Evolutionary conservation across 1,284 basidiomycete species (phyloP).

Genomic region (Pisolithus thermaeus): DNA sequence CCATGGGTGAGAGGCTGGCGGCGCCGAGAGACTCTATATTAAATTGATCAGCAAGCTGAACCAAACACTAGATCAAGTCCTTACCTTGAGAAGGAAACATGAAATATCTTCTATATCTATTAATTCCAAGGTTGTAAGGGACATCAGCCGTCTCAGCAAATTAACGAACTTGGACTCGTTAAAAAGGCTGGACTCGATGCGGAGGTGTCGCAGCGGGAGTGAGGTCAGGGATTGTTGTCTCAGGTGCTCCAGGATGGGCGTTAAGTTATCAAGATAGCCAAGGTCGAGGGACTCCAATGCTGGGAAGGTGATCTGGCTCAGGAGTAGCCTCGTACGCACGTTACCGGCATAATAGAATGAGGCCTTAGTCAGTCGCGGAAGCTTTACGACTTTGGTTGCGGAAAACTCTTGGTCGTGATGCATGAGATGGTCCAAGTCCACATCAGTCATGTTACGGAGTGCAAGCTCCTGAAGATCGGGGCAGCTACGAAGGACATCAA

Average conservation of each 20-base stretch:
- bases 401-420: slow-evolving; percentile 35
- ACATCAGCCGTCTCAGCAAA: slow-evolving; percentile 56
- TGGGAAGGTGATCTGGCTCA: slow-evolving; percentile 61
- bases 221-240: slow-evolving; percentile 62
- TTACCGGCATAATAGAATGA: slow-evolving; percentile 71
- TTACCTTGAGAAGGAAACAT: slow-evolving; percentile 60
- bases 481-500: slow-evolving; percentile 61
- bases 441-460: slow-evolving; percentile 70
- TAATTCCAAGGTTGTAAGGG: slow-evolving; percentile 57
- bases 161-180: slow-evolving; percentile 63
- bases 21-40: slow-evolving; percentile 54
- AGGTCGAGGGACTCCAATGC: slow-evolving; percentile 63
- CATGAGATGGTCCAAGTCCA: slow-evolving; percentile 49
- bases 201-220: slow-evolving; percentile 58
- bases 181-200: slow-evolving; percentile 68
- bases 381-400: slow-evolving; percentile 43
- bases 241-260: slow-evolving; percentile 58
- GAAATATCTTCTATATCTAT: slow-evolving; percentile 70
- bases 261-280: slow-evolving; percentile 68
- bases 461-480: slow-evolving; percentile 68
- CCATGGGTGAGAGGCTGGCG: slow-evolving; percentile 55
- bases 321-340: slow-evolving; percentile 54
- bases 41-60: slow-evolving; percentile 5
- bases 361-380: slow-evolving; percentile 55
- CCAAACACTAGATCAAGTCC: slow-evolving; percentile 14